Conservation (phyloP, 305 asterid species). For the Nicotiana rustica region DNA sequence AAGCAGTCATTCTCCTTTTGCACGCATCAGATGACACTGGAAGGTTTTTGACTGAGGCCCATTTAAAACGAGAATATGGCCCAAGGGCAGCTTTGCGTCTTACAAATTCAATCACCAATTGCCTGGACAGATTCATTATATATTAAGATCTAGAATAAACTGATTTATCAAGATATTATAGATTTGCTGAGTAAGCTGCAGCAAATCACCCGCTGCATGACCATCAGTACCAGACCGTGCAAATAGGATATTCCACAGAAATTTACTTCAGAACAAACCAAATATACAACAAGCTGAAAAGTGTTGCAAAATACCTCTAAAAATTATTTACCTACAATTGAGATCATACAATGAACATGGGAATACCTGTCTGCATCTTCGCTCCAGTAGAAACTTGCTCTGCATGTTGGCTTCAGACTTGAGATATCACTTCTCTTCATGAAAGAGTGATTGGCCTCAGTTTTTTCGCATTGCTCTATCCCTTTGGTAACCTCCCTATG, state of each 20-base stretch:
- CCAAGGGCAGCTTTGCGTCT: slow-evolving; percentile 80
- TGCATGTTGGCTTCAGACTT: slow-evolving; percentile 57
- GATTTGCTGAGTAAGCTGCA: neutral
- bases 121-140: slow-evolving; percentile 50
- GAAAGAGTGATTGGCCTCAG: slow-evolving; percentile 48
- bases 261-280: neutral
- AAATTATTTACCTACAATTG: neutral
- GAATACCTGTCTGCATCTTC: slow-evolving; percentile 86
- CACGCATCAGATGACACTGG: slow-evolving; percentile 83
- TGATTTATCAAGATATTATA: neutral
- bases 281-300: neutral
- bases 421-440: slow-evolving; percentile 61
- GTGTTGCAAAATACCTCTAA: neutral
- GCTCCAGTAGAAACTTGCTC: slow-evolving; percentile 78
- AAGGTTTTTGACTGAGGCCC: slow-evolving; percentile 73
- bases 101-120: slow-evolving; percentile 79
- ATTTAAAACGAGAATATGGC: slow-evolving; percentile 66
- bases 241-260: neutral
- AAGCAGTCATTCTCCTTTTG: slow-evolving; percentile 77
- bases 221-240: neutral
- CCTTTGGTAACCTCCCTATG: slow-evolving; percentile 46
- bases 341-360: neutral
- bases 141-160: neutral
- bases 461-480: slow-evolving; percentile 57
- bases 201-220: neutral